These are phyloP conservation scores for Xylaria sp. DNA, from an alignment of 2,329 filamentous ascomycete species.

Conservation along the genomic window DNA sequence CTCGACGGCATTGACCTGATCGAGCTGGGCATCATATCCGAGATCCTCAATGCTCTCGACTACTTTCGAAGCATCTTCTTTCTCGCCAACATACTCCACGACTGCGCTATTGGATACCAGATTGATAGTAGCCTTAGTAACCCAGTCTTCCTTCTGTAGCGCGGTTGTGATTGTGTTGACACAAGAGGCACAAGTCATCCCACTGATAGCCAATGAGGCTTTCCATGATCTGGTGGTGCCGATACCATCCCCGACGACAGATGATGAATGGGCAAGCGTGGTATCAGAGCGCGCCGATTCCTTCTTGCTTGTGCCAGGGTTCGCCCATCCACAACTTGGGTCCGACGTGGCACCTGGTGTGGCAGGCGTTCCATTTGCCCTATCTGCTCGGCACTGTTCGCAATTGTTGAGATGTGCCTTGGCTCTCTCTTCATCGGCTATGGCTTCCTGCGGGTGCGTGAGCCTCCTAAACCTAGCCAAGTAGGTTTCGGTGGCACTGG, in stretches of 20 bases:
- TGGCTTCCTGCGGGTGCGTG: slow-evolving; percentile 32
- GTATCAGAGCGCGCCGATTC: slow-evolving; percentile 55
- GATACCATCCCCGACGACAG: slow-evolving; percentile 24
- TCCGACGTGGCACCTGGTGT: slow-evolving; percentile 16
- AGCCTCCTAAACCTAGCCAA: slow-evolving; percentile 19
- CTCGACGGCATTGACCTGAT: slow-evolving; percentile 58
- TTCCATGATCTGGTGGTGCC: slow-evolving; percentile 42
- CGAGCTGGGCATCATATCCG: slow-evolving; percentile 73
- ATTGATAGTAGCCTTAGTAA: slow-evolving; percentile 70
- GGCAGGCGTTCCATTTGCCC: slow-evolving; percentile 24
- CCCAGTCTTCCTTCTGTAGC: slow-evolving; percentile 67
- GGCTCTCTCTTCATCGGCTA: slow-evolving; percentile 39
- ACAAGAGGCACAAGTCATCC: slow-evolving; percentile 80
- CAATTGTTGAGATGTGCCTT: slow-evolving; percentile 58
- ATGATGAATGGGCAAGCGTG: slow-evolving; percentile 38
- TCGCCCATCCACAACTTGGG: slow-evolving; percentile 21
- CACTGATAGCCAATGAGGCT: slow-evolving; percentile 66
- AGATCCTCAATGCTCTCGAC: slow-evolving; percentile 68
- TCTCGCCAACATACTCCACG: slow-evolving; percentile 63
- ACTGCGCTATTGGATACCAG: slow-evolving; percentile 75
- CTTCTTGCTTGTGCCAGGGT: slow-evolving; percentile 53
- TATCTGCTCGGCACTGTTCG: slow-evolving; percentile 53
- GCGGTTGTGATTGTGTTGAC: slow-evolving; percentile 70
- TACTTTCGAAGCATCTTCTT: slow-evolving; percentile 59
- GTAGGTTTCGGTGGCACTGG: slow-evolving; percentile 42